A percentile compares a stretch with the other conserved stretches of the same genome.
Conservation (phyloP, 768 basidiomycete genomes). For the Amanita pallidorosea region DNA sequence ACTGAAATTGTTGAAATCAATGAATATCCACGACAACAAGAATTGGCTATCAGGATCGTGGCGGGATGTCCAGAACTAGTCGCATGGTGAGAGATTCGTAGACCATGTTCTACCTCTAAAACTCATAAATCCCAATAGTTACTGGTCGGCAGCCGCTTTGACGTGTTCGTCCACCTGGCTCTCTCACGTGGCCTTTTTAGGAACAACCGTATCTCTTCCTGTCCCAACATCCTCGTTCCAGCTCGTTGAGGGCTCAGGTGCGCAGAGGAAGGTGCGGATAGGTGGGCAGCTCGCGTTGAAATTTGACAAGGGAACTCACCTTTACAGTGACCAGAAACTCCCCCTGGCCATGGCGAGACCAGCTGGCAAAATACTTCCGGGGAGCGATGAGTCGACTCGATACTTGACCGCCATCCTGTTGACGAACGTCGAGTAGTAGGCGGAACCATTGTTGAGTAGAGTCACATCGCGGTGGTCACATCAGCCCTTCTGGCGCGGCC, state of each 20-base stretch:
- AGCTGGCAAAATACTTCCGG: no score
- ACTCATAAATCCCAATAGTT: slow-evolving; percentile 29
- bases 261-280: no score
- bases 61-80: slow-evolving; percentile 80
- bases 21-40: slow-evolving; percentile 79
- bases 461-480: no score
- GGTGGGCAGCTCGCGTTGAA: no score
- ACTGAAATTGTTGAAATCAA: slow-evolving; percentile 75
- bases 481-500: no score
- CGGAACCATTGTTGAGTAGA: no score
- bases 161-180: slow-evolving; percentile 87
- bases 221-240: slow-evolving; percentile 57
- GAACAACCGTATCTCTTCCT: slow-evolving; percentile 65
- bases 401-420: no score
- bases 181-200: slow-evolving; percentile 77
- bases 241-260: slow-evolving; percentile 27
- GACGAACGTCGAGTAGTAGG: no score
- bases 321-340: no score
- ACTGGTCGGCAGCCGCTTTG: slow-evolving; percentile 57
- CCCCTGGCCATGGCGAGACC: no score
- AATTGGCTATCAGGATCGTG: slow-evolving; percentile 80
- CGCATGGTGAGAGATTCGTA: slow-evolving; percentile 35
- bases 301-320: slow-evolving; percentile 38
- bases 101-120: background rate
- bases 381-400: no score